phyloP scores from a whole-genome alignment of 2,329 filamentous ascomycete species.

The Ceratocystis eucalypticola region DNA sequence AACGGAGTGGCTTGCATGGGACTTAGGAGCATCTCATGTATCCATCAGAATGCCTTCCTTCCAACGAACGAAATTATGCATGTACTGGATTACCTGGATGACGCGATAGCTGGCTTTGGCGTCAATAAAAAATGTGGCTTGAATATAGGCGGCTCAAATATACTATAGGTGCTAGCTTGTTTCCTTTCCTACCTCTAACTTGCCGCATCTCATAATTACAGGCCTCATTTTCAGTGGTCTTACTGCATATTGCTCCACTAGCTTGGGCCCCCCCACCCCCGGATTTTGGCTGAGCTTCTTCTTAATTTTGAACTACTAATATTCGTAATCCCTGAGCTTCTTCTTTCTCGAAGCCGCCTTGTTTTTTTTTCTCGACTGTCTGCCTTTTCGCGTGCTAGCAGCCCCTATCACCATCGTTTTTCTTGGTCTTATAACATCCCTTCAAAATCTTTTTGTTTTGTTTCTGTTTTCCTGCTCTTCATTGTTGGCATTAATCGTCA shows the following conservation, averaged over 20 bases:
- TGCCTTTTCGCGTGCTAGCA: constrained; percentile 3
- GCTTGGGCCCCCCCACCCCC: neutral
- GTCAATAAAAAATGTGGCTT: too few species aligned
- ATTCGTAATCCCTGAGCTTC: neutral
- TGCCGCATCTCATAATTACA: neutral
- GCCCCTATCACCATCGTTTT: constrained; percentile 11
- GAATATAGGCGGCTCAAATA: too few species aligned
- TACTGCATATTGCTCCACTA: neutral
- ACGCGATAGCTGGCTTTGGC: too few species aligned
- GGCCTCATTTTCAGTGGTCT: neutral
- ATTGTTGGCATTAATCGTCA: neutral
- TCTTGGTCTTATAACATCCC: neutral
- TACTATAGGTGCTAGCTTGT: too few species aligned
- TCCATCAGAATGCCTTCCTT: too few species aligned
- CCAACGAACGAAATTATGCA: too few species aligned
- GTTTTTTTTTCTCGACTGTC: neutral
- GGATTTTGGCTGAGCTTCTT: neutral
- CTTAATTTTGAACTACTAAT: neutral
- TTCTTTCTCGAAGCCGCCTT: neutral
- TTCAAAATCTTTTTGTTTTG: neutral
- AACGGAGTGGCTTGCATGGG: too few species aligned
- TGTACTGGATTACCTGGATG: too few species aligned
- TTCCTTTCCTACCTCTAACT: neutral
- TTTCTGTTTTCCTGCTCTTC: too few species aligned
- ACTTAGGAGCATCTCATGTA: too few species aligned